These are phyloP conservation scores for Orbilia oligospora DNA, from an alignment of 2,329 filamentous ascomycete species.

Conservation along the genomic window DNA sequence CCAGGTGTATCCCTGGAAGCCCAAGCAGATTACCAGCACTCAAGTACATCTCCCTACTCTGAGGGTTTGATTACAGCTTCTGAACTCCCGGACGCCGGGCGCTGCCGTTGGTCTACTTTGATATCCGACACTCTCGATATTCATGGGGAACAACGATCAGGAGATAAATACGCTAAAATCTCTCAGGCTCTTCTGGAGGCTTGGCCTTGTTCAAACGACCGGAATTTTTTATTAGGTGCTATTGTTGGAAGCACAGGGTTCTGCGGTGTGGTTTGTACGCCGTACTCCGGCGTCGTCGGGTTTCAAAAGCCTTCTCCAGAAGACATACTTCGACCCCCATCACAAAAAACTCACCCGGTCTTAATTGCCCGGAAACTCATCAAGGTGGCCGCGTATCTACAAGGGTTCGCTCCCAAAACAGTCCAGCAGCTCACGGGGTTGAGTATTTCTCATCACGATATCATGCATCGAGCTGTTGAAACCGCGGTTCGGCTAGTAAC, in stretches of 20 bases:
- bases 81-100: neutral
- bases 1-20: conserved; percentile 51
- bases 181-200: conserved; percentile 65
- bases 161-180: conserved; percentile 62
- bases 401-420: conserved; percentile 67
- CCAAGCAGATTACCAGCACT: neutral
- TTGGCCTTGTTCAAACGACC: conserved; percentile 68
- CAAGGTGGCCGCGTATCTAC: conserved; percentile 69
- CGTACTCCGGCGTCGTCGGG: conserved; percentile 63
- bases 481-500: conserved; percentile 68
- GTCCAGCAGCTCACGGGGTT: conserved; percentile 35
- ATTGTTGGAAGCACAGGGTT: conserved; percentile 65
- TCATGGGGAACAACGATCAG: conserved; percentile 20
- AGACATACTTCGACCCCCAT: conserved; percentile 67
- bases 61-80: neutral
- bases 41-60: neutral
- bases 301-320: conserved; percentile 63
- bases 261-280: conserved; percentile 67
- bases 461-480: conserved; percentile 64
- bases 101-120: neutral
- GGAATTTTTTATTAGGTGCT: conserved; percentile 60
- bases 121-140: neutral
- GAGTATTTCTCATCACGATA: conserved; percentile 20
- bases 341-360: conserved; percentile 69
- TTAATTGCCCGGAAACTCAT: conserved; percentile 70